These are phyloP conservation scores for Sisymbrium irio DNA, from an alignment of 345 rosid genomes.

Conservation along the genomic window DNA sequence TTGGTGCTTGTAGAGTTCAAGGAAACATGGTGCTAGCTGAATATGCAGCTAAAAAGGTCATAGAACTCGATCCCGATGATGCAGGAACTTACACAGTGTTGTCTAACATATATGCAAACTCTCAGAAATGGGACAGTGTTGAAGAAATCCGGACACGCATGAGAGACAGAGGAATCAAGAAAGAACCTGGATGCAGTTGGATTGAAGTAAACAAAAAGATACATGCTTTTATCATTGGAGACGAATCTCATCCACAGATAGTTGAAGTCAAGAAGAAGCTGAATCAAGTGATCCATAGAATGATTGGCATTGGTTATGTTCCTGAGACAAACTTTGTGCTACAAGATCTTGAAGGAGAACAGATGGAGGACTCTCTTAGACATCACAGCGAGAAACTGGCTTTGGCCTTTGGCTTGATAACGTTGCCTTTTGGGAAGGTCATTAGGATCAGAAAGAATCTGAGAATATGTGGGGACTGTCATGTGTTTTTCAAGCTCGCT, in stretches of 20 bases:
- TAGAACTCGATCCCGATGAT: slow-evolving; percentile 57
- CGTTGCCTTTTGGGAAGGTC: slow-evolving; percentile 38
- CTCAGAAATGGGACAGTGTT: slow-evolving; percentile 63
- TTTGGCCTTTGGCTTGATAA: slow-evolving; percentile 51
- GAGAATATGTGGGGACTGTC: slow-evolving; percentile 73
- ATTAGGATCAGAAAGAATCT: slow-evolving; percentile 65
- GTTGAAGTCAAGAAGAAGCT: slow-evolving; percentile 42
- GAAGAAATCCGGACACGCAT: slow-evolving; percentile 45
- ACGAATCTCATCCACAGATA: slow-evolving; percentile 55
- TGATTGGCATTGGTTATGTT: slow-evolving; percentile 52
- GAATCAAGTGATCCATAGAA: slow-evolving; percentile 39
- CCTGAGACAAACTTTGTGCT: slow-evolving; percentile 63
- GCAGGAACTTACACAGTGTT: slow-evolving; percentile 60
- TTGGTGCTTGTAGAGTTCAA: slow-evolving; percentile 66
- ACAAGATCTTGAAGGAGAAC: slow-evolving; percentile 72
- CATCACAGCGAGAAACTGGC: slow-evolving; percentile 73
- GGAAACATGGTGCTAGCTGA: slow-evolving; percentile 50
- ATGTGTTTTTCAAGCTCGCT: slow-evolving; percentile 53
- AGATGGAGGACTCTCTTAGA: slow-evolving; percentile 58
- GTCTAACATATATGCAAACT: slow-evolving; percentile 72
- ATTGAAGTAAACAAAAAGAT: slow-evolving; percentile 62
- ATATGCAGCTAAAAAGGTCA: slow-evolving; percentile 54
- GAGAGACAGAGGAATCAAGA: slow-evolving; percentile 49
- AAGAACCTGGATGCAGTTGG: slow-evolving; percentile 82
- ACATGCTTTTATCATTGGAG: slow-evolving; percentile 63